These are phyloP conservation scores for Ophiocordyceps camponoti-leonardi DNA, from an alignment of 2,329 filamentous ascomycete species.

Conservation along the genomic window DNA sequence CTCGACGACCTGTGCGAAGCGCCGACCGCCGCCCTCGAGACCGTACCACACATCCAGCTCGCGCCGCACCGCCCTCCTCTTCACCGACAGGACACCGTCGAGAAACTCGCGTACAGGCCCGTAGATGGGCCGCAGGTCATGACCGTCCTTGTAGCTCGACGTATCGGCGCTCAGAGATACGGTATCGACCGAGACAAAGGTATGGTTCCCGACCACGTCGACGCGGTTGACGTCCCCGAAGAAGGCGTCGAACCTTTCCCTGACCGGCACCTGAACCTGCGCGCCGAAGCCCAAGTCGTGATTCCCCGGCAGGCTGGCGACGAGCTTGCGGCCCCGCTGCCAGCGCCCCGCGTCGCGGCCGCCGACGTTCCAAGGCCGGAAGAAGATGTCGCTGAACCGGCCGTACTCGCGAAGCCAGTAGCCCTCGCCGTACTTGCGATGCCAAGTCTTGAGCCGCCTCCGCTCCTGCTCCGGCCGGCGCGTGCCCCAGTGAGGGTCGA, in stretches of 20 bases:
- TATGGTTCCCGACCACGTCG: conserved; percentile 87
- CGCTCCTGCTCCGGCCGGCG: conserved; percentile 33
- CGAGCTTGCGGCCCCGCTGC: conserved; percentile 56
- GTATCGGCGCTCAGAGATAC: conserved; percentile 67
- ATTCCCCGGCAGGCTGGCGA: conserved; percentile 80
- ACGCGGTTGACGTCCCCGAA: conserved; percentile 88
- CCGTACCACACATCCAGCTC: conserved; percentile 51
- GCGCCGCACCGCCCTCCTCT: conserved; percentile 49
- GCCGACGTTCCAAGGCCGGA: conserved; percentile 46
- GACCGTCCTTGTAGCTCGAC: conserved; percentile 29
- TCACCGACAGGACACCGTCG: conserved; percentile 42
- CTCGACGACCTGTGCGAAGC: conserved; percentile 41
- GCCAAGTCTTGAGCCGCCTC: conserved; percentile 45
- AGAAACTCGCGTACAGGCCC: conserved; percentile 63
- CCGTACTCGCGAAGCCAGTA: conserved; percentile 81
- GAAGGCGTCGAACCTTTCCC: conserved; percentile 68
- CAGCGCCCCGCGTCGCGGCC: conserved; percentile 36
- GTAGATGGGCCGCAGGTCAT: conserved; percentile 49
- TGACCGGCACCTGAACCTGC: conserved; percentile 63
- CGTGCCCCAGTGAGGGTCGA: conserved; percentile 40
- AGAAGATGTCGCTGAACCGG: conserved; percentile 76
- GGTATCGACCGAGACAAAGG: conserved; percentile 79
- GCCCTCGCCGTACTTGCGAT: conserved; percentile 56
- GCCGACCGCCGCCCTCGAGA: conserved; percentile 29
- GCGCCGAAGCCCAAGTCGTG: conserved; percentile 87